Evolutionary conservation across 495 filamentous ascomycete genomes (phyloP).

Genomic region (Neurospora sp.): DNA sequence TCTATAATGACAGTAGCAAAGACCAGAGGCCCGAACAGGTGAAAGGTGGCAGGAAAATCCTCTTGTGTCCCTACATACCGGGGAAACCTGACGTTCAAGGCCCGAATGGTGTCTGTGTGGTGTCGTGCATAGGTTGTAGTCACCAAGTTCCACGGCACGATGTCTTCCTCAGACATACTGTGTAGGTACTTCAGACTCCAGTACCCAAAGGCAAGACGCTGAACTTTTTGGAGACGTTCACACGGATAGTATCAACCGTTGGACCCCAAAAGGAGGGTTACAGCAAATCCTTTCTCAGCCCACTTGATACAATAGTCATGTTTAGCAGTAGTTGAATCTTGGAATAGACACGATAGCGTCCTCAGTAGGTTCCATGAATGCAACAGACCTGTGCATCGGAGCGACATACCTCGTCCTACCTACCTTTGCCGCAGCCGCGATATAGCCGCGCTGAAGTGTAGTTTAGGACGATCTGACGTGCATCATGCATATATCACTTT

Average conservation of each 20-base stretch:
- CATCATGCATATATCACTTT: not conserved
- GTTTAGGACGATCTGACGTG: not conserved
- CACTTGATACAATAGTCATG: not conserved
- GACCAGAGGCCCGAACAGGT: not conserved
- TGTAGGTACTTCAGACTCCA: not conserved
- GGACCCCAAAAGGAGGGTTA: not conserved
- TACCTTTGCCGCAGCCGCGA: not conserved
- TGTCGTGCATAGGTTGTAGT: not conserved
- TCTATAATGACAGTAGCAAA: not conserved
- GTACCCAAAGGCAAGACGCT: not conserved
- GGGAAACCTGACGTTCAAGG: not conserved
- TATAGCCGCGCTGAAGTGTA: not conserved
- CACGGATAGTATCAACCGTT: not conserved
- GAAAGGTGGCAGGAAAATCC: not conserved
- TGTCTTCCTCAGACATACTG: not conserved
- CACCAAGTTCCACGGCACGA: not conserved
- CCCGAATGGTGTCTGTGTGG: not conserved
- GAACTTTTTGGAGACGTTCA: not conserved
- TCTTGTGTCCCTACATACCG: not conserved
- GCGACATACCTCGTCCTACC: not conserved
- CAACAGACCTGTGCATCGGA: not conserved
- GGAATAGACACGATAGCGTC: not conserved
- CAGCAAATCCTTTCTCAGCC: not conserved
- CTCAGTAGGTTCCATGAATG: not conserved
- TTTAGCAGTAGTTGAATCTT: not conserved